phyloP scores from a whole-genome alignment of 768 basidiomycete genomes.

The Exidia glandulosa region DNA sequence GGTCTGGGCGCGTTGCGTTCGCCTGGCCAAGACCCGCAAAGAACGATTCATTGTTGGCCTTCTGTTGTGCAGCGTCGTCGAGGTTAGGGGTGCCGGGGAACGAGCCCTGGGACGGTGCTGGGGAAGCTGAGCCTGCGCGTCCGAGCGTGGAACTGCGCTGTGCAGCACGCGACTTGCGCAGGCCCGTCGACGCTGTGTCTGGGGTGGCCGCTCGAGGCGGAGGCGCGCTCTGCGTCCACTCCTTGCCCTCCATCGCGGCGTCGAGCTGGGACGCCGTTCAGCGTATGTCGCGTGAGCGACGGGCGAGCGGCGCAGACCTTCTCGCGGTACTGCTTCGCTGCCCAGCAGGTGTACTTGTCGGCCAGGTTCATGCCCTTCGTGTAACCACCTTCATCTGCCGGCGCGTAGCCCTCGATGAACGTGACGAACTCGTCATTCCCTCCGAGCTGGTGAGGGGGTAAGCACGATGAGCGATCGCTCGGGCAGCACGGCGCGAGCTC shows the following conservation, averaged over 20 bases:
- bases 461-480: background rate
- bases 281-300: background rate
- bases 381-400: conserved; percentile 59
- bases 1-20: conserved; percentile 67
- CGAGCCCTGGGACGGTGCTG: conserved; percentile 35
- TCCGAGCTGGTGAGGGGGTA: conserved; percentile 45
- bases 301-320: conserved; percentile 43
- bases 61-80: conserved; percentile 38
- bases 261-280: conserved; percentile 46
- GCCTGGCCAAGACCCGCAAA: conserved; percentile 72
- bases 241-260: conserved; percentile 56
- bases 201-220: conserved; percentile 34
- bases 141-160: conserved; percentile 42
- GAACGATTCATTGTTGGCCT: conserved; percentile 74
- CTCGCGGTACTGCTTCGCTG: conserved; percentile 87
- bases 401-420: conserved; percentile 64
- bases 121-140: conserved; percentile 42
- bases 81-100: conserved; percentile 36
- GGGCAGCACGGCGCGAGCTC: conserved; percentile 10
- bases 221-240: conserved; percentile 70
- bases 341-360: conserved; percentile 88
- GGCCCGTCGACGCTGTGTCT: conserved; percentile 34
- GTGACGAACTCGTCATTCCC: conserved; percentile 77
- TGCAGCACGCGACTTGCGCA: conserved; percentile 78
- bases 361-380: conserved; percentile 47